Base-by-base conservation (phyloP, 2,329 filamentous ascomycete species). In the Fusarium nurragi region DNA sequence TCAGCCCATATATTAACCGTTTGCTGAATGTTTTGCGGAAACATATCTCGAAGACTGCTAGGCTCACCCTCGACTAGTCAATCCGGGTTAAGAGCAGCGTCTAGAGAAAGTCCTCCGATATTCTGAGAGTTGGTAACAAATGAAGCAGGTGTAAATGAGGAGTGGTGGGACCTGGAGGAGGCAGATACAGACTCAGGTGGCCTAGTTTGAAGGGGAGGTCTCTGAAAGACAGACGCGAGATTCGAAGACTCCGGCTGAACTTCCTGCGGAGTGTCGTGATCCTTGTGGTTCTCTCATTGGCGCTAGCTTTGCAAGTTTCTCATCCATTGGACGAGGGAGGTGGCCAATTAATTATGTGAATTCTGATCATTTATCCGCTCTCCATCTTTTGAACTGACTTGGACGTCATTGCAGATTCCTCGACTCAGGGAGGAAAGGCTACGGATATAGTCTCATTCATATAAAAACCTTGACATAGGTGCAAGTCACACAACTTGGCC, bases 271-370 rank as follows among this genome's bases (percentile, higher is more conserved):
- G 3, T 16, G 4, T 3, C 28, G 47, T 1, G 9, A 11, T 10
- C 28, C 25, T 30, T 22, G 23, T 49, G 19, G 2, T 4, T 10
- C 6, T 18, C 13, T 5, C 7, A 22, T 13, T 30, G 13, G 23
- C 11, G 9, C 21, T n/a, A 11, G 19, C 28, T 25, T 8, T 11
- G 12, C 1, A 4, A 18, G 8, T 16, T 22, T 49, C 4, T 10
- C n/a, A 19, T 26, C 19, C 3, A 0, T 0, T 4, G n/a, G 21
- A 1, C 7, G 13, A 4, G 2, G n/a, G n/a, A n/a, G n/a, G 14
- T 14, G 5, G 26, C 26, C 26, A 14, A 13, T 30, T 30, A 14
- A 30, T 13, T 30, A 2, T 14, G 10, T 30, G 25, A 14, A 6
- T 30, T 30, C 6, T 14, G 13, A 30, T 30, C 5, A 30, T 30